These are phyloP conservation scores for Cryptosporidium baileyi DNA, from an alignment of 169 alveolate genomes.

Conservation along the genomic window DNA sequence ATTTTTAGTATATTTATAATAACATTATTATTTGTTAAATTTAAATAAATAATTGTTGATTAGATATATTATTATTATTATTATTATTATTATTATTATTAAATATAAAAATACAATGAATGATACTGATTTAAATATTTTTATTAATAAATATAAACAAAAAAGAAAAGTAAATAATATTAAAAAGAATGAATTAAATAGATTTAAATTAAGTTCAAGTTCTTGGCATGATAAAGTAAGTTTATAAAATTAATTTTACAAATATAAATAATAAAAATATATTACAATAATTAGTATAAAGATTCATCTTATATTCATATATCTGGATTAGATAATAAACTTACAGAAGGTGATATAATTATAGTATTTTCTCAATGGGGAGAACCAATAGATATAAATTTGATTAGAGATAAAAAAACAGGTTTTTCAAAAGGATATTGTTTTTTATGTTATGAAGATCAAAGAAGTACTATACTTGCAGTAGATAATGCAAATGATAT, in stretches of 20 bases:
- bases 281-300: conserved; percentile 67
- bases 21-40: too few species aligned
- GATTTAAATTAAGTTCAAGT: not conserved
- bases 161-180: not conserved
- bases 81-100: not conserved
- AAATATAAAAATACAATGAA: not conserved
- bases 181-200: not conserved
- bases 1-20: too few species aligned
- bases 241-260: not conserved
- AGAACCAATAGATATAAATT: conserved; percentile 93
- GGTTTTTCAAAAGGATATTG: conserved; percentile 96
- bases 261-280: not conserved
- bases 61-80: not conserved
- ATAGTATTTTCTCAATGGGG: conserved; percentile 97
- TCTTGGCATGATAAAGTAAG: conserved; percentile 44
- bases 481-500: conserved; percentile 97
- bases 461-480: conserved; percentile 97
- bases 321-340: conserved; percentile 89
- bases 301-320: conserved; percentile 83
- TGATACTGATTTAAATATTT: too few species aligned
- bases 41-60: too few species aligned
- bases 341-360: conserved; percentile 98
- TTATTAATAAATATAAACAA: not conserved
- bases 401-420: conserved; percentile 93
- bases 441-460: conserved; percentile 96